Conservation (phyloP, 202 grass and related monocot genomes). For the Panicum virgatum region DNA sequence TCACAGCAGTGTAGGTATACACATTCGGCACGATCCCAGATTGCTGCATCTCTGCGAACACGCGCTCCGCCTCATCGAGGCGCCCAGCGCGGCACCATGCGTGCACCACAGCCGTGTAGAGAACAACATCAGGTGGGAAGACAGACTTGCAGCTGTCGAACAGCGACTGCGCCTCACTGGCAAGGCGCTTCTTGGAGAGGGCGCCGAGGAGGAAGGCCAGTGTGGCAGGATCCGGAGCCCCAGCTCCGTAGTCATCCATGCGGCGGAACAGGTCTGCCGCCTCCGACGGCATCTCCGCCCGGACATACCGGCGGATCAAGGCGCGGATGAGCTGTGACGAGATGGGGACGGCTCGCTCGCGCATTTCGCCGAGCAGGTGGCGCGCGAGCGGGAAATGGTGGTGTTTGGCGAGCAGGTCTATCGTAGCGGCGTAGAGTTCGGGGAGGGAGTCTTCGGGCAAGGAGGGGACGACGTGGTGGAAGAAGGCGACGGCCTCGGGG, state of each 20-base stretch:
- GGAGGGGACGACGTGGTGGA: conserved; percentile 57
- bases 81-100: conserved; percentile 72
- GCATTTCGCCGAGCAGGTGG: conserved; percentile 91
- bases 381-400: conserved; percentile 67
- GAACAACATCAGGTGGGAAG: conserved; percentile 70
- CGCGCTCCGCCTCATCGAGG: conserved; percentile 63
- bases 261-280: conserved; percentile 60
- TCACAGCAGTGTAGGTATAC: conserved; percentile 89
- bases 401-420: conserved; percentile 69
- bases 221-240: conserved; percentile 43
- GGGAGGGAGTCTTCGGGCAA: conserved; percentile 30
- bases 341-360: conserved; percentile 49
- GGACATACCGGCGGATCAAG: conserved; percentile 70
- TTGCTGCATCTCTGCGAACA: conserved; percentile 74
- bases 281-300: conserved; percentile 56
- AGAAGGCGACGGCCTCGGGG: conserved; percentile 66
- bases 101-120: conserved; percentile 76
- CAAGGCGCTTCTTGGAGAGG: conserved; percentile 85
- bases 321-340: conserved; percentile 48
- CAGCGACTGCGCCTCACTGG: conserved; percentile 61
- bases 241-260: conserved; percentile 69
- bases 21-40: conserved; percentile 73
- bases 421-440: conserved; percentile 55
- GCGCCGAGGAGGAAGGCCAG: conserved; percentile 60
- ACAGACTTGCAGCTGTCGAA: conserved; percentile 67